Evolutionary conservation across 2,329 filamentous ascomycete species (phyloP).

Genomic region (Tothia fuscella): DNA sequence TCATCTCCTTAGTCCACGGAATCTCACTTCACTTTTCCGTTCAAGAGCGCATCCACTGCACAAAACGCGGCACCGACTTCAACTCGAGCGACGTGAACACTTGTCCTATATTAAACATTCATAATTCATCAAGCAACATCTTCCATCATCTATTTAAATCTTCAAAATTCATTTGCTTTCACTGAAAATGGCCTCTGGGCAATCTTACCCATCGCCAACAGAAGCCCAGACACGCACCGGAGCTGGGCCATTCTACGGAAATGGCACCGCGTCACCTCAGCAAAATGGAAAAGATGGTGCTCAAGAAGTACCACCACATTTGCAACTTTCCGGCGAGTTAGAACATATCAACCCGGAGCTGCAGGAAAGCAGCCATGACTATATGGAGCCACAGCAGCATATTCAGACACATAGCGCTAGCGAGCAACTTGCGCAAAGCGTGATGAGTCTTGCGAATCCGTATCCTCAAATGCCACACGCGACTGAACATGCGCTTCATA

Average conservation of each 20-base stretch:
- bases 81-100: no score
- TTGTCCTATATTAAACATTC: no score
- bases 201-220: conserved; percentile 2
- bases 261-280: background rate
- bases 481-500: conserved; percentile 9
- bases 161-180: background rate
- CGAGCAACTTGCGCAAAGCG: background rate
- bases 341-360: conserved; percentile 2
- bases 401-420: no score
- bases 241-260: conserved; percentile 1
- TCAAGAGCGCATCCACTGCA: no score
- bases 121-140: no score
- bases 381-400: background rate
- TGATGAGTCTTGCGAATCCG: background rate
- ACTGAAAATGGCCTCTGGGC: background rate
- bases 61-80: no score
- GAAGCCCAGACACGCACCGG: background rate
- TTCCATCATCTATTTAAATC: background rate
- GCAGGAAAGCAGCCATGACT: background rate
- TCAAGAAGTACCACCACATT: background rate
- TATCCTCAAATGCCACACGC: background rate
- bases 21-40: no score
- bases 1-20: no score
- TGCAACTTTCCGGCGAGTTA: background rate
- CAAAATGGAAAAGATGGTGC: no score